A percentile compares a stretch with the other conserved stretches of the same genome.
Conservation (phyloP, 129 eudicot species). For the Scalesia atractyloides region DNA sequence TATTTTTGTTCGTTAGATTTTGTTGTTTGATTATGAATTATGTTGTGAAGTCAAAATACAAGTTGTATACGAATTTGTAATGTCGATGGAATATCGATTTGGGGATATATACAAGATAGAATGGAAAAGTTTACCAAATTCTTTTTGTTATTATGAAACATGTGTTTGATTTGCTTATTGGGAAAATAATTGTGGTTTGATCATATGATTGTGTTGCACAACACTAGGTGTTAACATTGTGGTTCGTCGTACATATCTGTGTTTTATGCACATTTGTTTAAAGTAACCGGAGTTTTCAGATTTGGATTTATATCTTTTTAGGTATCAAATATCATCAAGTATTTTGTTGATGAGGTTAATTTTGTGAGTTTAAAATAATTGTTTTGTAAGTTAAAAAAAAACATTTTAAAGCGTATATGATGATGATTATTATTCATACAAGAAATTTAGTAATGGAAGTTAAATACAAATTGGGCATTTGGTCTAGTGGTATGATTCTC, state of each 20-base stretch:
- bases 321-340: background rate
- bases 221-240: too few relatives aligned
- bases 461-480: constrained; percentile 50
- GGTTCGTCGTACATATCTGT: background rate
- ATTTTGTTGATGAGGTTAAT: background rate
- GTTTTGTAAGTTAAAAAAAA: background rate
- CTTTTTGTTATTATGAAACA: background rate
- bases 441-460: too few relatives aligned
- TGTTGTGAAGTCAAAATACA: background rate
- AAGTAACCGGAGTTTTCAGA: background rate
- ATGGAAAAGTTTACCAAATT: background rate
- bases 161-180: background rate
- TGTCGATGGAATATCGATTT: background rate
- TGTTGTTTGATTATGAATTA: background rate
- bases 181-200: too few relatives aligned
- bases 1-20: background rate
- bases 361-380: background rate
- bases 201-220: too few relatives aligned
- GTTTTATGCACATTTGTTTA: background rate
- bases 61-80: background rate
- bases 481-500: constrained; percentile 99
- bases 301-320: background rate
- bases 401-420: background rate
- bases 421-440: too few relatives aligned
- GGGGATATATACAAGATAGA: background rate